Evolutionary conservation across 176 grass and related monocot species (phyloP).

Genomic region (Secale cereale): DNA sequence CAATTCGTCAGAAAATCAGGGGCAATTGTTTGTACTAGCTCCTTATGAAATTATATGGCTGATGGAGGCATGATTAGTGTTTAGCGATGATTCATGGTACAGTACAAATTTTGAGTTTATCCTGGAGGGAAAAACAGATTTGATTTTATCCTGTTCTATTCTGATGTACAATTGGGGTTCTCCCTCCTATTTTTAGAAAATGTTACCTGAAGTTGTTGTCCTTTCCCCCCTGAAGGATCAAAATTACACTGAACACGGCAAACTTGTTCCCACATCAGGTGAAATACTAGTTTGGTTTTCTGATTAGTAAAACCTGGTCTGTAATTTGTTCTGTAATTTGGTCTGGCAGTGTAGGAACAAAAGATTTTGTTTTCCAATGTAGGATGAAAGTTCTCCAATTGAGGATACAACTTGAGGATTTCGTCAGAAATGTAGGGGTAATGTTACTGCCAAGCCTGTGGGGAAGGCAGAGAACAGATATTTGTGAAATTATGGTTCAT

Average conservation of each 20-base stretch:
- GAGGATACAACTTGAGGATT: neutral
- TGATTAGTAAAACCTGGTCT: too few relatives aligned
- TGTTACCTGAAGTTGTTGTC: constrained; percentile 5
- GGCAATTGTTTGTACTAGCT: too few relatives aligned
- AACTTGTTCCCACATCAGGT: neutral
- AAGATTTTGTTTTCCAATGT: neutral
- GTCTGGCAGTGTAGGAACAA: neutral
- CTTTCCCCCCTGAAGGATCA: neutral
- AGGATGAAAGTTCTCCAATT: neutral
- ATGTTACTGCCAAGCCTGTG: neutral
- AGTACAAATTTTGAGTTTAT: neutral
- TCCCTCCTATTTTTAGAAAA: neutral
- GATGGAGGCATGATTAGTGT: neutral
- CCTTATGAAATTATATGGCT: neutral
- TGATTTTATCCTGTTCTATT: neutral
- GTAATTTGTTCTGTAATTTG: too few relatives aligned
- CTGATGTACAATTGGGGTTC: neutral
- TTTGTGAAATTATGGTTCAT: neutral
- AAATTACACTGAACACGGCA: neutral
- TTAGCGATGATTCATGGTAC: neutral
- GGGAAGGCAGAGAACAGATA: too few relatives aligned
- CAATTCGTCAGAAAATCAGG: neutral
- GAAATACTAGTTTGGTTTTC: neutral
- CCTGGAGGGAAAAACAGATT: too few relatives aligned
- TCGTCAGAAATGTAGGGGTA: neutral